Evolutionary conservation across 2,329 filamentous ascomycete genomes (phyloP).

Genomic region (Fusarium ramigenum): DNA sequence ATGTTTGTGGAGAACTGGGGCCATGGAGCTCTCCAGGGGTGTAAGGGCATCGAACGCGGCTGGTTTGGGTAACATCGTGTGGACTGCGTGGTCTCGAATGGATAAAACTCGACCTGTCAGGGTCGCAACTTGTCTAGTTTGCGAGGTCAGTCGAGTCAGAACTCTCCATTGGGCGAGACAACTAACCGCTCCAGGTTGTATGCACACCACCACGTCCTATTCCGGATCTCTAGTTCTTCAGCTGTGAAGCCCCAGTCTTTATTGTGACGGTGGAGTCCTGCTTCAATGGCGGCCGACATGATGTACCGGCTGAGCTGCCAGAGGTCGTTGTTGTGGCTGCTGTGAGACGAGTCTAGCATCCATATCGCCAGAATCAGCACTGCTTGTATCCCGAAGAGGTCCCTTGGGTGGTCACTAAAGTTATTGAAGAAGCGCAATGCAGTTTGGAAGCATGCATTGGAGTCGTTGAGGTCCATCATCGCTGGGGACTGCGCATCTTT

Average conservation of each 20-base stretch:
- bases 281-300: background rate
- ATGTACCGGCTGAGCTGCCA: conserved; percentile 3
- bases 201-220: conserved; percentile 6
- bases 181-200: conserved; percentile 2
- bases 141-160: background rate
- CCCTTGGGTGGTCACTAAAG: background rate
- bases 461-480: background rate
- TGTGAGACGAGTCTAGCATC: background rate
- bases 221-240: background rate
- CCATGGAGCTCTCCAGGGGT: accelerated
- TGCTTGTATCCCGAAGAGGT: background rate
- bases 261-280: background rate
- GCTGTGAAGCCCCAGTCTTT: background rate
- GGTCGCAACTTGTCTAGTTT: background rate
- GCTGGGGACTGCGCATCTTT: background rate
- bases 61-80: background rate
- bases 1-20: background rate
- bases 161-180: accelerated
- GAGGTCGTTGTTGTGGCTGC: background rate
- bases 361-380: background rate
- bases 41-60: background rate
- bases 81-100: background rate
- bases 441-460: background rate
- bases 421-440: background rate
- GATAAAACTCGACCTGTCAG: background rate